Evolutionary conservation across 139 green algal genomes (phyloP), one percentile per base, ranked within the genome.

Genomic region (Chlamydomonas eustigma): DNA sequence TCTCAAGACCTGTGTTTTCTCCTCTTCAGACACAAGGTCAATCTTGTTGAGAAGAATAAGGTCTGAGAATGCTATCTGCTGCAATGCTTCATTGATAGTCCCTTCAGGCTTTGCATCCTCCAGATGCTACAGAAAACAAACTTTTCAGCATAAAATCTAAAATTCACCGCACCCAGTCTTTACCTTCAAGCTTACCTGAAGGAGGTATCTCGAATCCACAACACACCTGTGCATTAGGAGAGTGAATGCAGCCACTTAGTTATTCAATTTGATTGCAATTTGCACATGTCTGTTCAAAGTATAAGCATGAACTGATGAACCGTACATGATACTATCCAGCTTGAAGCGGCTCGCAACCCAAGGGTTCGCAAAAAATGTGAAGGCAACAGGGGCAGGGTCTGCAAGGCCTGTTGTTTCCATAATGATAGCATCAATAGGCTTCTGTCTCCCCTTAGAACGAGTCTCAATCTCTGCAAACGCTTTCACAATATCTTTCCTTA

Each of bases 11-110:
- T 71, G 37, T 4, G 80, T 68, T 32, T 87, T 76, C 78, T 90
- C 80, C 30, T 84, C 80, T 1, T 80, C 76, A 22, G 37, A 70
- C 2, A 95, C 85, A 25, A 94, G 71, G 35, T 94, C 90, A 0
- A 83, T 86, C 78, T 97, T 97, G 86, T 97, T 97, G 0, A 97
- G 84, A 28, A 97, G 83, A 3, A 97, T 85, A 8, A 91, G 83
- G 81, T 97, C 93, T 0, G 88, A 89, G 76, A 97, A 97, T 0
- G 93, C 93, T 8, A 97, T 80, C 80, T 97, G 93, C 76, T 94
- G 82, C 51, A 86, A 78, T 2, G 82, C 84, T 73, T 92, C 88
- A 63, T 92, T 92, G 31, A 92, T 81, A 4, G 78, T 80, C 5
- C 74, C 82, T 22, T 83, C 71, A 1, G 39, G 30, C n/a, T 80